Conservation (phyloP, 345 rosid genomes). For the Microthlaspi erraticum region DNA sequence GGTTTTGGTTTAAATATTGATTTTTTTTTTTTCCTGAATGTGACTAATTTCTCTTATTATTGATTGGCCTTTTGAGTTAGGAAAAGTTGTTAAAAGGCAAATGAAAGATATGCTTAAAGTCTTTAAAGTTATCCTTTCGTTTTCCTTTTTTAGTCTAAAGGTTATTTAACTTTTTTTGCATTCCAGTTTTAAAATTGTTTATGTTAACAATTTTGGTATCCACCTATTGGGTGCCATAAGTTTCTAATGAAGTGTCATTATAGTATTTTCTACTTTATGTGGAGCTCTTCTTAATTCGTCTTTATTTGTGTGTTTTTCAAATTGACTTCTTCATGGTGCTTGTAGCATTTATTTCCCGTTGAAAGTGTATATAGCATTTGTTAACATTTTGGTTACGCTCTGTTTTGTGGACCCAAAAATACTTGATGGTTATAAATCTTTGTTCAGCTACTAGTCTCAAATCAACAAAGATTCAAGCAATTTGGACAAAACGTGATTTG, state of each 20-base stretch:
- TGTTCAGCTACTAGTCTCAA: conserved; percentile 27
- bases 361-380: conserved; percentile 15
- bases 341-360: not conserved
- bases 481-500: not conserved
- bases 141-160: conserved; percentile 28
- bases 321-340: not conserved
- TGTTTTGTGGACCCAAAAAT: conserved; percentile 7
- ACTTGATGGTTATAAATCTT: conserved; percentile 18
- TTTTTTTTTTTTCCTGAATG: not conserved
- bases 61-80: conserved; percentile 36
- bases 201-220: conserved; percentile 1
- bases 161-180: conserved; percentile 20
- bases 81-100: conserved; percentile 35
- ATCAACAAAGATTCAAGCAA: conserved; percentile 3
- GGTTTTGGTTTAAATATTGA: not conserved
- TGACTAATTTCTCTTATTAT: conserved; percentile 1
- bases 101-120: conserved; percentile 34
- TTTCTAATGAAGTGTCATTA: conserved; percentile 29
- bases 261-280: conserved; percentile 27
- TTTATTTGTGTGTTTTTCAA: not conserved
- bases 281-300: conserved; percentile 12
- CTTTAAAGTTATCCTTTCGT: conserved; percentile 22
- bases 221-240: conserved; percentile 9
- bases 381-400: not conserved
- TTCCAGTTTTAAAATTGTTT: conserved; percentile 1